Evolutionary conservation across 192 early-diverging fungal genomes (phyloP), one percentile per base, ranked within the genome.

Genomic region (Podila horticola): DNA sequence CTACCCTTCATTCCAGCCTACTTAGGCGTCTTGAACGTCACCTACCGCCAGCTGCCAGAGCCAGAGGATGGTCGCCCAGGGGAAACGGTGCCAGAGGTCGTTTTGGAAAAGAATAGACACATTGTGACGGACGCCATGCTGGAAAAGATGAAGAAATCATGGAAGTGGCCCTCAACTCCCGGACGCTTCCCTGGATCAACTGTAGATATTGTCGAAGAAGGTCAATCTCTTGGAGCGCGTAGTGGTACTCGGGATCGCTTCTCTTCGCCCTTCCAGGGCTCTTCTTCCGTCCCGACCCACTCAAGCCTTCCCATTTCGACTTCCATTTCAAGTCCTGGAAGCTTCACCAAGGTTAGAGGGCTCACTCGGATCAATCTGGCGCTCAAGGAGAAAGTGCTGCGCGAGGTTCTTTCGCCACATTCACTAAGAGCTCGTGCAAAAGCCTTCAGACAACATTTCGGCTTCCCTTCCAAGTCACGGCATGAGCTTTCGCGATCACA

Each of bases 21-120:
- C 79, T 81, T 98, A 58, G 97, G 98, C 26, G 91, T 97, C 9
- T 90, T 99, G 34, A 98, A 98, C 82, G 97, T 99, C 58, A 95
- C 95, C n/a, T 92, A 93, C 67, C 85, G 89, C 13, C 83, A 55
- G 74, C 67, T 81, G 12, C 77, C 77, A n/a, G 62, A 83, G 7
- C 82, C 85, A 33, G 85, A 90, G 20, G 72, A 82, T 28, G 66
- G 74, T 13, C 66, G 67, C 12, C 77, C 77, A 31, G 59, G 64
- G 38, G 69, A 71, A 22, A 63, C 62, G n/a, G 89, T 92, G 10
- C 95, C 94, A 5, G 90, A 93, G 82, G 93, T 99, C 11, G 88
- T 95, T 20, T 84, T 99, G 31, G 95, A 99, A 71, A 91, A 97
- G 71, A 97, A 99, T 66, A 83, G 92, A 62, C 96, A 96, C 67